Evolutionary conservation across 768 basidiomycete genomes (phyloP).

Genomic region (Phallus indusiatus): DNA sequence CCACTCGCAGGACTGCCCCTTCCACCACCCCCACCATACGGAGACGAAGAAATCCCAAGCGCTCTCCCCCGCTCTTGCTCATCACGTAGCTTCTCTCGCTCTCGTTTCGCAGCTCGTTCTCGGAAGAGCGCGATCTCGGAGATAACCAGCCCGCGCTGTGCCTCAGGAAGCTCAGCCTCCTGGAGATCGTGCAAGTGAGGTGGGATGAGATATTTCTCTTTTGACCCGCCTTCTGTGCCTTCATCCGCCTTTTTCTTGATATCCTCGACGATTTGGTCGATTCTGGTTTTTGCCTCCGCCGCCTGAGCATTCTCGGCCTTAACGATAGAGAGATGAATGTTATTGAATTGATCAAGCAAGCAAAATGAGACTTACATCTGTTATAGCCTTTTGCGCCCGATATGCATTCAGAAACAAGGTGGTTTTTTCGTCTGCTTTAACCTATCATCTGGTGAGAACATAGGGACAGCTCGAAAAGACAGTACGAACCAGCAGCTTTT

Average conservation of each 20-base stretch:
- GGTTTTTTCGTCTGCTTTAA: constrained; percentile 97
- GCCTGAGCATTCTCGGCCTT: constrained; percentile 64
- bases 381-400: constrained; percentile 64
- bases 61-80: constrained; percentile 16
- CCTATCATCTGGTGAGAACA: constrained; percentile 32
- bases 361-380: constrained; percentile 51
- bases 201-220: constrained; percentile 84
- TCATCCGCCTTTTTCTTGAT: constrained; percentile 68
- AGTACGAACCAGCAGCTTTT: constrained; percentile 62
- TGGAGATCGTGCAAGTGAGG: constrained; percentile 96
- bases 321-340: constrained; percentile 2
- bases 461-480: constrained; percentile 23
- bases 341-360: background rate
- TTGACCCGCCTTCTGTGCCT: constrained; percentile 63
- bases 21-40: constrained; percentile 34
- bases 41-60: constrained; percentile 3
- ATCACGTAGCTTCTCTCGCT: constrained; percentile 81
- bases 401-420: constrained; percentile 82
- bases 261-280: constrained; percentile 57
- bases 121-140: constrained; percentile 96
- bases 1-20: constrained; percentile 43
- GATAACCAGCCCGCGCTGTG: constrained; percentile 82
- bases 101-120: constrained; percentile 85
- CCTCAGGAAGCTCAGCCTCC: constrained; percentile 95
- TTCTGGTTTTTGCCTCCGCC: constrained; percentile 52